Evolutionary conservation across 2,329 filamentous ascomycete species (phyloP), one percentile per base, ranked within the genome.

Genomic region (Pseudopyricularia javanii): DNA sequence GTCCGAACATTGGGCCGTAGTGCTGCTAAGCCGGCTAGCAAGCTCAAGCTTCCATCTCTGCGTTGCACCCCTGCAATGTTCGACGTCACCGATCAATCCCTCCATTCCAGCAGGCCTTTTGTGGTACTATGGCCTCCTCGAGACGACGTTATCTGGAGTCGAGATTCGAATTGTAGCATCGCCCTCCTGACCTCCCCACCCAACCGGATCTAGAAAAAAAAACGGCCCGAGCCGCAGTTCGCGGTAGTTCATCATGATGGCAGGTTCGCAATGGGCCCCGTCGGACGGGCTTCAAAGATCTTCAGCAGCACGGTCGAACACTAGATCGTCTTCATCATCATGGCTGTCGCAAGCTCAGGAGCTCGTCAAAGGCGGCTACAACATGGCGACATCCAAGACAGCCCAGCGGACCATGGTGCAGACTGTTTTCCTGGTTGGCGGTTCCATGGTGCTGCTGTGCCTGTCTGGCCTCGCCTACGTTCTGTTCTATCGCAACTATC

Each of bases 401-500:
- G 72, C 74, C n/a, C 73, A 74, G 60, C 70, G 74, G 56, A 70
- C 69, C 1, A 67, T 75, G 53, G 63, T 81, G 45, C 74, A 74
- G 55, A 67, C 70, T 2, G 61, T 69, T 15, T 65, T 81, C 20
- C 66, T 79, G 20, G 59, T 68, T 5, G 64, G 65, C 11, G 65
- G 68, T 3, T 73, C 73, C 2, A 56, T 67, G 2, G 62, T 70
- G 7, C 66, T 82, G 53, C 66, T 79, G 24, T 66, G 67, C 15
- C 59, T 78, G 9, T 75, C 78, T 4, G 68, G 69, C 1, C 55
- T 78, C 24, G 72, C 69, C 14, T 79, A 79, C 30, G 63, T 73
- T 2, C 58, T 77, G 2, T 79, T 81, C 58, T 81, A 80, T 61
- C 71, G 74, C 58, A 74, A 72, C 57, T 80, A 78, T 57, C 67